Base-by-base conservation (phyloP, 495 filamentous ascomycete species). In the Penicillium argentinense region DNA sequence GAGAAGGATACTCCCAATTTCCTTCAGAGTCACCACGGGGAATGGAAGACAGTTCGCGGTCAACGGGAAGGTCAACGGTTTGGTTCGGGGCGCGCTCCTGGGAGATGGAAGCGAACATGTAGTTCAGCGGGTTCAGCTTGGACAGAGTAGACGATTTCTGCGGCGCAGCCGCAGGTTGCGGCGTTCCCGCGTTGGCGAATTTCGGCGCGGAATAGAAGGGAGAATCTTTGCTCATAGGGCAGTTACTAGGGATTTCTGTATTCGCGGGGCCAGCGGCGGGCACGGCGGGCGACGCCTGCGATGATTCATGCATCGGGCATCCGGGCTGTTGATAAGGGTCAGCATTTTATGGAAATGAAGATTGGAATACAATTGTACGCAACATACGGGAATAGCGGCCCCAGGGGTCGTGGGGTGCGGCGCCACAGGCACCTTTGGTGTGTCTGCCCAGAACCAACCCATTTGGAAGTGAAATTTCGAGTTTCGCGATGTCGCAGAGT, bases 391-490 rank as follows among this genome's bases (percentile, higher is more conserved):
- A 63, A 83, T 85, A 62, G 64, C 45, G 38, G 53, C 62, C 54
- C 69, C 63, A 12, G 70, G 59, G 39, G 56, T 54, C 62, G 56
- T 42, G 63, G 65, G 54, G 69, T 77, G 54, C 24, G 76, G 69
- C 33, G 73, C 68, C 50, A 67, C 49, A 16, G 79, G 61, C 34
- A 58, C 42, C 22, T 66, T 72, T 44, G 63, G 66, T 36, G 80
- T 62, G 53, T 98, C 91, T 68, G 91, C 87, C 93, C 93, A 98
- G 57, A 98, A 98, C 95, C 95, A 98, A 51, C 93, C 93, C 93
- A 98, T 97, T 34, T 51, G 63, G 42, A 49, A 39, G 7, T 13
- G 27, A 28, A 45, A 26, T 37, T 36, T 50, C 8, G 39, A 42
- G 14, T 38, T 1, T 21, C 45, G 12, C 21, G 13, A 13, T 30